phyloP scores from a whole-genome alignment of 169 alveolate genomes.

The Miamiensis avidus region DNA sequence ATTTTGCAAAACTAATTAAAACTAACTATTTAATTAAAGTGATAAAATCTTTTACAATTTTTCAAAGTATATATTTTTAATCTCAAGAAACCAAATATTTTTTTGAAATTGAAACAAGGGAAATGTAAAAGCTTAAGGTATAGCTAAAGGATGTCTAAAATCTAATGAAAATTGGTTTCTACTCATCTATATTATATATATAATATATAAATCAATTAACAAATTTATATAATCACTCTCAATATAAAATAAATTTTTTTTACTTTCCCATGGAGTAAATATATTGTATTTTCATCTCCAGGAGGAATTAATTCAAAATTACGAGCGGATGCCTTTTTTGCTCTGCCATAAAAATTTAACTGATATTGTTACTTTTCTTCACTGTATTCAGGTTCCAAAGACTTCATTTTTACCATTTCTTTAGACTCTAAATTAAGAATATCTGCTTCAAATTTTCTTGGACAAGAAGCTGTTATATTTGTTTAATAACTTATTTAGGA shows the following conservation, averaged over 20 bases:
- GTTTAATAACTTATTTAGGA: too few species aligned
- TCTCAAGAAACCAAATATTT: conserved; percentile 37
- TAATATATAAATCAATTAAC: too few species aligned
- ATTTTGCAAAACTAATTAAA: too few species aligned
- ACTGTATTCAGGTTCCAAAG: conserved; percentile 38
- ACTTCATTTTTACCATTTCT: conserved; percentile 12
- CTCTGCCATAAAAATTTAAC: conserved; percentile 51
- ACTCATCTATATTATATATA: too few species aligned
- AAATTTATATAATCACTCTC: too few species aligned
- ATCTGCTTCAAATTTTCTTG: conserved; percentile 37
- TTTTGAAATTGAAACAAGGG: conserved; percentile 34
- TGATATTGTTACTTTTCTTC: conserved; percentile 33
- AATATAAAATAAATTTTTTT: too few species aligned
- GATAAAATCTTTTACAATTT: too few species aligned
- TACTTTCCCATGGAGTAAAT: conserved; percentile 48
- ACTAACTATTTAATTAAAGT: too few species aligned
- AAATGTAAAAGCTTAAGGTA: conserved; percentile 39
- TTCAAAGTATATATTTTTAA: too few species aligned
- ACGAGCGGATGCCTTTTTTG: conserved; percentile 48
- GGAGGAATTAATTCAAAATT: conserved; percentile 39
- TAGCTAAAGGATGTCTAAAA: conserved; percentile 44
- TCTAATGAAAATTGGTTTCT: conserved; percentile 37
- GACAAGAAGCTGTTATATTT: conserved; percentile 45
- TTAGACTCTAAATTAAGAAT: conserved; percentile 22
- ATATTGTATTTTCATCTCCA: conserved; percentile 37